Evolutionary conservation across 2,329 filamentous ascomycete genomes (phyloP), one percentile per base, ranked within the genome.

Genomic region (Verticillium nubilum): DNA sequence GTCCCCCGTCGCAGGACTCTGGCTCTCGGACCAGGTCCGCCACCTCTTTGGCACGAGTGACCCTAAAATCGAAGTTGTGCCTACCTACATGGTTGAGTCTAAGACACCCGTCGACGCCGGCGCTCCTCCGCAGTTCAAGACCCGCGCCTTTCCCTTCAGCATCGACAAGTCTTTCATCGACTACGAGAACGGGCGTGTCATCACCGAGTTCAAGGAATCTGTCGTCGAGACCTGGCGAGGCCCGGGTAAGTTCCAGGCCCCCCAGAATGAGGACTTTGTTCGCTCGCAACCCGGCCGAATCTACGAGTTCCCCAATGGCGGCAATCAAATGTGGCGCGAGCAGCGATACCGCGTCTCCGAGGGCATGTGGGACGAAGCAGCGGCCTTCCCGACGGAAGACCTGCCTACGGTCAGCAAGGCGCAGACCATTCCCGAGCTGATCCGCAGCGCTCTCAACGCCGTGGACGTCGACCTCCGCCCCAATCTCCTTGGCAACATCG

Each of bases 201-300:
- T 99, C 60, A 92, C 91, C 37, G 92, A 97, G 72, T 99, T 96
- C 84, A 99, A 99, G 78, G 96, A 99, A 77, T 96, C 90, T 19
- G 92, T 97, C 17, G 92, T 98, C 28, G 92, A 97, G 76, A 87
- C 94, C 15, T 99, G 95, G 94, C 85, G 86, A 27, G 91, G 91
- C 0, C 91, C 91, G 0, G 88, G 88, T 61, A 83, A 86, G 62
- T 86, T 92, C 67, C 73, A 74, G 50, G 76, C 73, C 65, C 83
- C 77, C 25, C 86, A 87, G 37, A 96, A 94, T 71, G 86, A 95
- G 70, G 93, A 97, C 50, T 80, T 86, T 54, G 87, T 88, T 60
- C 88, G 85, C 71, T 81, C 77, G 52, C 86, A 87, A 64, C 91
- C 92, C 1, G 91, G 91, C 47, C 88, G 92, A 57, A 90, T 95